These are phyloP conservation scores for Sclerotiophoma versabilis DNA, from an alignment of 2,329 filamentous ascomycete genomes.

Conservation along the genomic window DNA sequence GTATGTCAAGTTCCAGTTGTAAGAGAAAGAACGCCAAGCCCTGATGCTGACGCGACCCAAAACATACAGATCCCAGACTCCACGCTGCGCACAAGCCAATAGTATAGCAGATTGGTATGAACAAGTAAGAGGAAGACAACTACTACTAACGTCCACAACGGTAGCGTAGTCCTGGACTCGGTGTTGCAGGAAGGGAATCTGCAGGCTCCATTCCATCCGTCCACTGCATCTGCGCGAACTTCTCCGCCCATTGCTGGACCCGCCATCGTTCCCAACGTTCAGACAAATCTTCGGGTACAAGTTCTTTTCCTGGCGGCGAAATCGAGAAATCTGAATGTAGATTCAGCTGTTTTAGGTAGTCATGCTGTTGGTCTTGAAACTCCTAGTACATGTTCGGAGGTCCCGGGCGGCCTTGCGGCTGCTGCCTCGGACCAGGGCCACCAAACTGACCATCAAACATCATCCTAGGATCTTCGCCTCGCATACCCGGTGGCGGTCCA, in stretches of 20 bases:
- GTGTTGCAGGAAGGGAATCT: background rate
- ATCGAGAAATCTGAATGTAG: background rate
- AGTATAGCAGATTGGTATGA: constrained; percentile 13
- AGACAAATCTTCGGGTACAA: background rate
- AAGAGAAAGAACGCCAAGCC: constrained; percentile 7
- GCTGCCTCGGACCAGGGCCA: constrained; percentile 37
- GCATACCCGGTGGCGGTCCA: constrained; percentile 40
- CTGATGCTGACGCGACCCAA: constrained; percentile 14
- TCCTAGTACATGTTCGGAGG: constrained; percentile 44
- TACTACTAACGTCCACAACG: background rate
- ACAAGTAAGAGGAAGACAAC: background rate
- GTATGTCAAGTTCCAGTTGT: background rate
- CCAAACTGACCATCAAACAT: constrained; percentile 48
- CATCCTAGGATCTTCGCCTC: constrained; percentile 46
- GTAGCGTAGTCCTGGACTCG: background rate
- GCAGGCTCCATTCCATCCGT: background rate
- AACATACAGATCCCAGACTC: constrained; percentile 20
- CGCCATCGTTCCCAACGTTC: background rate
- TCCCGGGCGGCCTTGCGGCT: constrained; percentile 36
- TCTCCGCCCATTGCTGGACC: background rate
- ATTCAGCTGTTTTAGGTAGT: too few species aligned
- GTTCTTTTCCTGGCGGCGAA: background rate
- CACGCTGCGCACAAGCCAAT: constrained; percentile 23
- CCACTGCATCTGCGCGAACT: too few species aligned
- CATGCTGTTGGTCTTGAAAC: background rate